Evolutionary conservation across 208 protist species (phyloP).

Genomic region (Acanthamoeba culbertsoni): DNA sequence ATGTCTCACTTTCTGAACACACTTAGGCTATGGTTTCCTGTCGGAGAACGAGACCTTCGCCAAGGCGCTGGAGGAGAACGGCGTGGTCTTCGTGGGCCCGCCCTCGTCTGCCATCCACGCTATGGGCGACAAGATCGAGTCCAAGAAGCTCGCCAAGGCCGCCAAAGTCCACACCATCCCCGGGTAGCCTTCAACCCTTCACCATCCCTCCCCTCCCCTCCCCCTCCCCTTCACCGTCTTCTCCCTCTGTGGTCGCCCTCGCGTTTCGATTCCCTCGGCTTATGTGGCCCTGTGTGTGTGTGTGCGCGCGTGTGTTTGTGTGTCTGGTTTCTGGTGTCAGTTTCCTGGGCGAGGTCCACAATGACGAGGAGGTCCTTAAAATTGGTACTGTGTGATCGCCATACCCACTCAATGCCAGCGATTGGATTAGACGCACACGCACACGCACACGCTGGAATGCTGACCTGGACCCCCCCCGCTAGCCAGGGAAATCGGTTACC

Average conservation of each 20-base stretch:
- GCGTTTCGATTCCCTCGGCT: too few species aligned
- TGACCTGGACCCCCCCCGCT: neutral
- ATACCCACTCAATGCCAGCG: too few species aligned
- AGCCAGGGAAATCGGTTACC: conserved; percentile 86
- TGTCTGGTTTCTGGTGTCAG: too few species aligned
- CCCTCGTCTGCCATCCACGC: conserved; percentile 67
- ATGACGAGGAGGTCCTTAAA: conserved; percentile 71
- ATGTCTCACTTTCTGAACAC: too few species aligned
- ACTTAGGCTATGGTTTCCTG: conserved; percentile 41
- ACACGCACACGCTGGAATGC: too few species aligned
- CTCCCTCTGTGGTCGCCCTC: neutral
- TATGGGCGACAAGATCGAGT: conserved; percentile 87
- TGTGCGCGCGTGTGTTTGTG: too few species aligned
- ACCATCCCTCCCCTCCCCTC: neutral
- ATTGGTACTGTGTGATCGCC: too few species aligned
- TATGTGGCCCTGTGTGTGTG: too few species aligned
- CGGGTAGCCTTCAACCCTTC: conserved; percentile 67
- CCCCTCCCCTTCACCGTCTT: neutral
- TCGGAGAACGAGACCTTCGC: conserved; percentile 71
- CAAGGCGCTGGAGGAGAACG: conserved; percentile 71
- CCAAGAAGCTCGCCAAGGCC: conserved; percentile 83
- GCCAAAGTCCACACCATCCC: conserved; percentile 87
- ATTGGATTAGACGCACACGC: too few species aligned
- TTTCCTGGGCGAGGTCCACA: conserved; percentile 78
- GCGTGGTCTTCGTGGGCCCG: conserved; percentile 89